These are phyloP conservation scores for Artemisia annua DNA, from an alignment of 129 eudicot species.

Conservation along the genomic window DNA sequence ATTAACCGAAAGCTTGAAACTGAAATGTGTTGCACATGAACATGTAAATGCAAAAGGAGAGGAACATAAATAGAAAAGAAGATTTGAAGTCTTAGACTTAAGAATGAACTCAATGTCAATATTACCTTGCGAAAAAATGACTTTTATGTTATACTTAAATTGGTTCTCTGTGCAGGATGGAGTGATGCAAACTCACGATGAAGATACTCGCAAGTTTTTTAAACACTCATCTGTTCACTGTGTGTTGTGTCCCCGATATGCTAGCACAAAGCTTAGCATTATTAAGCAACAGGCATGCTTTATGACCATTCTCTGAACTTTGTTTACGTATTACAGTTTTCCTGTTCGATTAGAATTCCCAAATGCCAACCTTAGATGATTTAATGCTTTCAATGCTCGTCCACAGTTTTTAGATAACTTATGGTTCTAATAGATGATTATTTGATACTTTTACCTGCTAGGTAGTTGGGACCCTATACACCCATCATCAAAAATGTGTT, in stretches of 20 bases:
- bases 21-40: background rate
- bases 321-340: too few species aligned
- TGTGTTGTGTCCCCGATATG: slow-evolving; percentile 73
- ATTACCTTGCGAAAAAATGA: background rate
- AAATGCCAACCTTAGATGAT: too few species aligned
- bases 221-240: slow-evolving; percentile 85
- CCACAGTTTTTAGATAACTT: background rate
- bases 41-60: background rate
- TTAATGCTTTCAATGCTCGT: background rate
- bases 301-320: slow-evolving; percentile 17
- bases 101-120: background rate
- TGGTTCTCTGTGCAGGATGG: slow-evolving; percentile 54
- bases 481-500: slow-evolving; percentile 94
- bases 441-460: slow-evolving; percentile 25
- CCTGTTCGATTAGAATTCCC: too few species aligned
- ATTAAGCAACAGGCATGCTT: slow-evolving; percentile 86
- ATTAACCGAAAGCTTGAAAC: background rate
- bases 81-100: background rate
- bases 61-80: background rate
- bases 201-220: slow-evolving; percentile 77
- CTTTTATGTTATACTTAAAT: background rate
- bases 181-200: slow-evolving; percentile 90
- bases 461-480: slow-evolving; percentile 90
- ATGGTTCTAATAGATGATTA: background rate
- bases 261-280: slow-evolving; percentile 86